A percentile compares a stretch with the other conserved stretches of the same genome.
These are phyloP conservation scores for Blastobotrys robertii DNA, from an alignment of 805 yeast species.

Conservation along the genomic window DNA sequence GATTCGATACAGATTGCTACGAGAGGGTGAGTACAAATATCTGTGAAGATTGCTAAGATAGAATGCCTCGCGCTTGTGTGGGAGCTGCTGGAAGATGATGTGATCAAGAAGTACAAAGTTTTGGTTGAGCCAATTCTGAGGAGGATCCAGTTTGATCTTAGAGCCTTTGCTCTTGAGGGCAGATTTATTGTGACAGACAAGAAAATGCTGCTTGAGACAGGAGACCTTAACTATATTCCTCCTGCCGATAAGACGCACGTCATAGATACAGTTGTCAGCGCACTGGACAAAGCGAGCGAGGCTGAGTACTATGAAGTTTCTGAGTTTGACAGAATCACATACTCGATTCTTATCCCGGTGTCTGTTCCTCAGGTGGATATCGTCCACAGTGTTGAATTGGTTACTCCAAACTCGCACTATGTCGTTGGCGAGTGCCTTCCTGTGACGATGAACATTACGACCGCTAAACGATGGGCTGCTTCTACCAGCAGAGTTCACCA, in stretches of 20 bases:
- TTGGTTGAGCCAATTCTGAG: conserved; percentile 9
- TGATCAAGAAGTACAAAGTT: conserved; percentile 5
- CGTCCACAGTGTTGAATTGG: conserved; percentile 48
- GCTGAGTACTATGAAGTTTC: conserved; percentile 3
- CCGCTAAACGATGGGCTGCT: conserved; percentile 37
- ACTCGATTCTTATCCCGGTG: conserved; percentile 41
- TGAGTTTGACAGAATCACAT: conserved; percentile 12
- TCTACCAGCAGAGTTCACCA: conserved; percentile 4
- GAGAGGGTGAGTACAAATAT: conserved; percentile 12
- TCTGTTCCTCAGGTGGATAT: conserved; percentile 52
- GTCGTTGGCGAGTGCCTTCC: conserved; percentile 57
- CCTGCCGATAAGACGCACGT: conserved; percentile 1
- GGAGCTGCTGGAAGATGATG: conserved; percentile 2
- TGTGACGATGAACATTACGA: conserved; percentile 34
- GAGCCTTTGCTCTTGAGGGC: conserved; percentile 5
- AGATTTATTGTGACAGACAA: conserved; percentile 4
- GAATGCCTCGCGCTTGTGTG: conserved; percentile 3
- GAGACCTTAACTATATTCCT: conserved; percentile 5
- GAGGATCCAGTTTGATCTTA: conserved; percentile 8
- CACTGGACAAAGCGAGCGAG: conserved; percentile 2
- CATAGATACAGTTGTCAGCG: conserved; percentile 3
- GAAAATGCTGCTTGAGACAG: conserved; percentile 2
- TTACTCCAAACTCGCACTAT: conserved; percentile 31
- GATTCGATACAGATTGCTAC: conserved; percentile 15
- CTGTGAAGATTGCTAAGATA: conserved; percentile 4